Base-by-base conservation (phyloP, 345 rosid species). In the Lagerstroemia speciosa region DNA sequence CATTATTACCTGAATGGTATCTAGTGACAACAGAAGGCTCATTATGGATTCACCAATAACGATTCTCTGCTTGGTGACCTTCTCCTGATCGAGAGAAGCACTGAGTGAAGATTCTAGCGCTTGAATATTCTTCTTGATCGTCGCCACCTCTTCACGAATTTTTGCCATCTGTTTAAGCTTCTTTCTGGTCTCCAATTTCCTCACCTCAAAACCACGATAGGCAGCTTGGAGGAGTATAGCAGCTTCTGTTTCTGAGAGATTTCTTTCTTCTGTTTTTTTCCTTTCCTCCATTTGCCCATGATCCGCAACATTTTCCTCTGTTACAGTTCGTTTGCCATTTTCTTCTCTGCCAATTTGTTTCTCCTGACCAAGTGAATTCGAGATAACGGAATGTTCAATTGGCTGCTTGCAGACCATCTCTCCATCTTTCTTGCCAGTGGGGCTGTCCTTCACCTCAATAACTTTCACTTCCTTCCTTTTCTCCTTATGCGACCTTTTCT, bases 21-120 rank as follows among this genome's bases (percentile, higher is more conserved):
- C 95, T 46, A 90, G 64, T 72, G 73, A 66, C 52, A 92, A 65
- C 3, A 90, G 82, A 37, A 90, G 87, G 67, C 70, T 79, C 96
- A 90, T 84, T 74, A 86, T 88, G 72, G 78, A 83, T 80, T 92
- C 96, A 62, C 89, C 87, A 15, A 87, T 37, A 12, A 82, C 31
- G 14, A 64, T 20, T 37, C 37, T 78, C 73, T 84, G 82, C 80
- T 69, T 86, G 19, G 77, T 79, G 48, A 71, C 76, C 33, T 69
- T 68, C 52, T 52, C 71, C 11, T 43, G 66, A 71, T 73, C 75
- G 57, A 65, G 32, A 2, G 70, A 76, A 41, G 68, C 65, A 67
- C 80, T 73, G 60, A 45, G 15, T 14, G 76, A 79, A 38, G 78
- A 72, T 67, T 81, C 76, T 0, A 90, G 69, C 30, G 73, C 74